Evolutionary conservation across 2,329 filamentous ascomycete genomes (phyloP), one percentile per base, ranked within the genome.

Genomic region (Fusarium sp.): DNA sequence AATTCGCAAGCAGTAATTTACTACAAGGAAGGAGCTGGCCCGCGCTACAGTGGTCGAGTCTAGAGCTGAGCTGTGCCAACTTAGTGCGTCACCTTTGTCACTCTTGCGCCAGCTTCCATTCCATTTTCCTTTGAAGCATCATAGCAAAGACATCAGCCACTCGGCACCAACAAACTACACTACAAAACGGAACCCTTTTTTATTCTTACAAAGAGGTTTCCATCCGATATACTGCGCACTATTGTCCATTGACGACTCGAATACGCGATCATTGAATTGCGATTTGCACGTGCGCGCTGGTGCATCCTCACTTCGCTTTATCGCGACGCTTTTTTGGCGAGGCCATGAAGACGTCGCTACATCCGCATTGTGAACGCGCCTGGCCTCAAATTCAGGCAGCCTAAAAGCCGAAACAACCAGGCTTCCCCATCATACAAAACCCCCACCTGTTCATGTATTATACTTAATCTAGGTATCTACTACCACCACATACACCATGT

Each of bases 341-440:
- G 78, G 79, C 78, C 78, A 81, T 81, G 79, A 45, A 40, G 67
- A 58, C 46, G 49, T 54, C 46, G 56, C 29, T 15, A 34, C 51
- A 43, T 61, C 51, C n/a, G 16, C 44, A 54, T 56, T 42, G 42
- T 59, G 46, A 53, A 59, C 60, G 57, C 60, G 47, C 32, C 34
- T 53, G 50, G 50, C 50, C 50, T 53, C 29, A 43, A n/a, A 51
- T 25, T 24, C 46, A 27, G 24, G 51, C 22, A 34, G 34, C n/a
- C 8, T 53, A 53, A 53, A 22, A 22, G 14, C 6, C n/a, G 24
- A 27, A 29, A 22, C 38, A 8, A 16, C 5, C 18, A 38, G 24
- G n/a, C 50, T 43, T 43, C 15, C 20, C 14, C 10, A 16, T 14
- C 50, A 40, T n/a, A 38, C 34, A 38, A 38, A 14, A 16, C 10